Evolutionary conservation across 345 rosid genomes (phyloP).

Genomic region (Schrenkiella parvula): DNA sequence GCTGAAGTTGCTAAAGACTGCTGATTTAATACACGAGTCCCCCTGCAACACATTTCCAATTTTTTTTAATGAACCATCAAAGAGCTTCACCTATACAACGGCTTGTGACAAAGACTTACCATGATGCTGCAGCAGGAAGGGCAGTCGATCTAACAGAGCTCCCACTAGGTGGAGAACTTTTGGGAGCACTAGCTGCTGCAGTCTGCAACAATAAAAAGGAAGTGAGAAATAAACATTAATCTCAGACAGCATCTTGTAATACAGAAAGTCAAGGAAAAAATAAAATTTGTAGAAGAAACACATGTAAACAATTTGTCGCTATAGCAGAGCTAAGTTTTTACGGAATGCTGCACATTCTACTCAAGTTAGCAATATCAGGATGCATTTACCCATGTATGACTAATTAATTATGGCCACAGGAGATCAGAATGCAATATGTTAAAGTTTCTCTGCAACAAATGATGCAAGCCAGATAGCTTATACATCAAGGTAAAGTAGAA

Average conservation of each 20-base stretch:
- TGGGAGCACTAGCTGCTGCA: conserved; percentile 30
- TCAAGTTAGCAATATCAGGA: background rate
- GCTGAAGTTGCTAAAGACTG: conserved; percentile 30
- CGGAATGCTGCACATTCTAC: background rate
- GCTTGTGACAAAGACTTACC: conserved; percentile 39
- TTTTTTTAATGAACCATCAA: background rate
- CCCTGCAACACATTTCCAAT: conserved; percentile 37
- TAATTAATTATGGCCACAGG: background rate
- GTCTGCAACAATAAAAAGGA: conserved; percentile 36
- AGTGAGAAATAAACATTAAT: background rate
- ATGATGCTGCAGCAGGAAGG: conserved; percentile 90
- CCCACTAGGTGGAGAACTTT: conserved; percentile 63
- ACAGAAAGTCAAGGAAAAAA: background rate
- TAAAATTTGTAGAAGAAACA: background rate
- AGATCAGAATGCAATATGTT: background rate
- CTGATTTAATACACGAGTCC: conserved; percentile 48
- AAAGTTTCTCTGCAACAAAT: background rate
- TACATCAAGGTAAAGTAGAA: background rate
- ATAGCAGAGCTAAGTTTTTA: background rate
- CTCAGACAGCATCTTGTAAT: background rate
- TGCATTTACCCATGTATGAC: conserved; percentile 1
- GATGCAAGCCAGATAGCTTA: background rate
- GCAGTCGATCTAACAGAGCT: conserved; percentile 48
- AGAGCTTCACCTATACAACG: background rate
- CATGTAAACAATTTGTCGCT: background rate